These are phyloP conservation scores for Diaporthe sp. DNA, from an alignment of 2,329 filamentous ascomycete species.

Conservation along the genomic window DNA sequence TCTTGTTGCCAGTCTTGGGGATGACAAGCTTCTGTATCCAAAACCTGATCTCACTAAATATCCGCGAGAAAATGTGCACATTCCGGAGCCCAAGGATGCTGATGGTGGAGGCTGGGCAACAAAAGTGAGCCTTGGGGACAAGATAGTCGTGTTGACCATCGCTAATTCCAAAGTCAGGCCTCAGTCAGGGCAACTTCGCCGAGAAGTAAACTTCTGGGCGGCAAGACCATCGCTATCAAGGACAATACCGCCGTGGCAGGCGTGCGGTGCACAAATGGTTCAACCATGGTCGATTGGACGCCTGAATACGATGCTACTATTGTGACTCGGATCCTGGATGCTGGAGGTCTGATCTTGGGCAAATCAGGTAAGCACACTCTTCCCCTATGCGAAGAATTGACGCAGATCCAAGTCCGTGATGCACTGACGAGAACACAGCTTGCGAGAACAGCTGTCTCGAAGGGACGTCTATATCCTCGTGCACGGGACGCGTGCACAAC, in stretches of 20 bases:
- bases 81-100: conserved; percentile 22
- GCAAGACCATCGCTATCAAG: conserved; percentile 44
- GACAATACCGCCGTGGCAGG: conserved; percentile 50
- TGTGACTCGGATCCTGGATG: conserved; percentile 46
- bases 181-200: conserved; percentile 25
- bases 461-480: conserved; percentile 47
- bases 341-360: conserved; percentile 47
- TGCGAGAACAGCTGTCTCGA: conserved; percentile 51
- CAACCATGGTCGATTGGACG: conserved; percentile 41
- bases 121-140: background rate
- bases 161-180: conserved; percentile 13
- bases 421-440: conserved; percentile 41
- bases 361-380: conserved; percentile 30
- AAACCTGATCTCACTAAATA: conserved; percentile 34
- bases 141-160: background rate
- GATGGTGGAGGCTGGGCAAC: conserved; percentile 35
- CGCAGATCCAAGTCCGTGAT: background rate
- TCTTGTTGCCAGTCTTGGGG: conserved; percentile 26
- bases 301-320: conserved; percentile 44
- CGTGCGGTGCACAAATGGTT: conserved; percentile 46
- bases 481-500: conserved; percentile 49
- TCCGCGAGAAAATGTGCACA: conserved; percentile 26
- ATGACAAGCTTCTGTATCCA: conserved; percentile 32
- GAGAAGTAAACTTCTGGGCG: conserved; percentile 17
- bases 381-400: too few relatives aligned